These are phyloP conservation scores for Penicillium sp. DNA, from an alignment of 2,329 filamentous ascomycete genomes.

Conservation along the genomic window DNA sequence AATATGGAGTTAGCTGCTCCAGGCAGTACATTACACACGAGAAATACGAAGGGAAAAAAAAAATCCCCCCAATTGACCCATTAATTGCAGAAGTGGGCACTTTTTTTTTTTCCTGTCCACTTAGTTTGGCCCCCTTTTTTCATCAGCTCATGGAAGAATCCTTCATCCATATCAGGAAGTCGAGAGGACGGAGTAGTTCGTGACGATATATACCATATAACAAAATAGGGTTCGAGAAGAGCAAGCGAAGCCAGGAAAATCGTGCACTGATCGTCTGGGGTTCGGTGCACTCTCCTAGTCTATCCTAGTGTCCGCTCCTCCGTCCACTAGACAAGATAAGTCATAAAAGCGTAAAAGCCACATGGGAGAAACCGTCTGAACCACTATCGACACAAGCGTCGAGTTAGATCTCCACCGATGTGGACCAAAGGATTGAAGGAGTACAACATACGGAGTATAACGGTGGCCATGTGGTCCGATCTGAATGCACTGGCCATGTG, in stretches of 20 bases:
- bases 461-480: conserved; percentile 3
- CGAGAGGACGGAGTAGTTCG: neutral
- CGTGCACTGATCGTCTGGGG: conserved; percentile 4
- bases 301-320: neutral
- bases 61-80: neutral
- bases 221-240: conserved; percentile 1
- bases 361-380: neutral
- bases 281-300: neutral
- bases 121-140: neutral
- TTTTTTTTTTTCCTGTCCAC: neutral
- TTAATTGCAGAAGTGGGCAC: conserved; percentile 5
- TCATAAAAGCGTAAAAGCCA: neutral
- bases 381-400: neutral
- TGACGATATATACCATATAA: neutral
- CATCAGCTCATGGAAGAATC: neutral
- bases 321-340: neutral
- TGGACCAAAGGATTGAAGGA: neutral
- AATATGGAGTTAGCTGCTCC: neutral
- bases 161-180: neutral
- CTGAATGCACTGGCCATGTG: neutral
- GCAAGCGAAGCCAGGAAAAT: neutral
- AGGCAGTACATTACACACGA: neutral
- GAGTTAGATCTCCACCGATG: neutral
- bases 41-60: neutral
- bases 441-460: neutral